Evolutionary conservation across 2,329 filamentous ascomycete genomes (phyloP), one percentile per base, ranked within the genome.

Genomic region (Claviceps fusiformis): DNA sequence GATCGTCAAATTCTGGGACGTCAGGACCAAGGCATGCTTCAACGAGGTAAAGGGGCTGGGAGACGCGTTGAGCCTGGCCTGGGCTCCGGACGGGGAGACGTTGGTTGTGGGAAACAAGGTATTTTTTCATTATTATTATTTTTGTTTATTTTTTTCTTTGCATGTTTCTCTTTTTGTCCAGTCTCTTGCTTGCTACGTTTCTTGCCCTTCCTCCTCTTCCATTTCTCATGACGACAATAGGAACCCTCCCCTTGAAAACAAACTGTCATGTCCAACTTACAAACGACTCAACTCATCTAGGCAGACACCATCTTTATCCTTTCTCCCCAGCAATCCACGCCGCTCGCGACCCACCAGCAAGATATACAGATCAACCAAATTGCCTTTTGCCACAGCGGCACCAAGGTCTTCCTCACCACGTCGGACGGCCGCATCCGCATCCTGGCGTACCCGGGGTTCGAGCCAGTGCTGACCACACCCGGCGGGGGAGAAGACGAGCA

Each of bases 1-100:
- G 2, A 79, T 84, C 37, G 82, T 87, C 58, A 82, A 86, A 65
- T 82, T 92, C 62, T 92, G 87, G 87, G 87, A 92, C 64, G 86
- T 90, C 13, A 76, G 87, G 62, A 85, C 79, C 56, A 88, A 87
- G 65, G 77, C 78, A 1, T 83, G 83, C 62, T 77, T 85, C 59
- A 86, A 86, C 53, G 84, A 88, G 66, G 76, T 88, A 44, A 83
- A 80, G 60, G 78, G 77, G 5, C 73, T 84, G 49, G 85, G 82
- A 8, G 80, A 82, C 59, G 81, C 86, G 3, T 83, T 87, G 61
- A 86, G 83, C 11, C 72, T 92, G 56, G 82, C 80, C 0, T 92
- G 87, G 87, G 79, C 79, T 37, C 87, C 87, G 0, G 80, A 86
- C 62, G 87, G 87, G 2, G 75, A 79, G 54, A 80, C 79, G 48